Conservation (phyloP, 2,329 filamentous ascomycete genomes). For the Alternaria dauci region DNA sequence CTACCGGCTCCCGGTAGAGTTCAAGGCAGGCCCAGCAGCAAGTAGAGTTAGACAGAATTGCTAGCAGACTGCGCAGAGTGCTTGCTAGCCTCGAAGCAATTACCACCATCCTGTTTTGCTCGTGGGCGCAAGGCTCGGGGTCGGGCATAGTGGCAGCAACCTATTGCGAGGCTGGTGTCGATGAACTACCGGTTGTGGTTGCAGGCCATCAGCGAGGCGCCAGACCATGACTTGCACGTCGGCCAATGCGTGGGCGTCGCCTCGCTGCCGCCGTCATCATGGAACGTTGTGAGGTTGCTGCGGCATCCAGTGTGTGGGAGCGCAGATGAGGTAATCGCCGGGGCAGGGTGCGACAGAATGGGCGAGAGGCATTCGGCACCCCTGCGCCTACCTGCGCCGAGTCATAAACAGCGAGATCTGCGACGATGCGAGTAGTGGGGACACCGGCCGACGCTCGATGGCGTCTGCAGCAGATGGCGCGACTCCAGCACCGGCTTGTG, state of each 20-base stretch:
- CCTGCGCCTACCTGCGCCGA: conserved; percentile 42
- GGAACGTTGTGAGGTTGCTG: conserved; percentile 45
- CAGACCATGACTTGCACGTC: conserved; percentile 31
- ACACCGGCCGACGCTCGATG: conserved; percentile 34
- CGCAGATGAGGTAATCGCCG: conserved; percentile 36
- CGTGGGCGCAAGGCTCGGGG: conserved; percentile 16
- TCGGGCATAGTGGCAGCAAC: conserved; percentile 17
- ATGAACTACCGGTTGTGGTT: conserved; percentile 15
- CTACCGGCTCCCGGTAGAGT: conserved; percentile 36
- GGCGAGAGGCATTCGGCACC: conserved; percentile 37
- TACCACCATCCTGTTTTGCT: conserved; percentile 16
- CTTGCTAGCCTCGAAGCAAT: conserved; percentile 25
- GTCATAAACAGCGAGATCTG: conserved; percentile 46
- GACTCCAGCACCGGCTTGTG: conserved; percentile 47
- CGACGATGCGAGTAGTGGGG: conserved; percentile 38
- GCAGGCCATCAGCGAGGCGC: conserved; percentile 18
- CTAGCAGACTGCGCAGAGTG: conserved; percentile 16
- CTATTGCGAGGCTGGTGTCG: conserved; percentile 25
- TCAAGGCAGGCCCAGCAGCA: conserved; percentile 2
- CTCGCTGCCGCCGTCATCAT: conserved; percentile 28
- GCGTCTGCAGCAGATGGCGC: conserved; percentile 42
- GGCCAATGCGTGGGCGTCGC: conserved; percentile 29
- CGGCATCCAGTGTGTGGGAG: conserved; percentile 35
- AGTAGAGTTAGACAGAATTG: background rate
- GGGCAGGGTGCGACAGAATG: conserved; percentile 27